Conservation (phyloP, 441 rosid species). For the Gossypium trilobum region DNA sequence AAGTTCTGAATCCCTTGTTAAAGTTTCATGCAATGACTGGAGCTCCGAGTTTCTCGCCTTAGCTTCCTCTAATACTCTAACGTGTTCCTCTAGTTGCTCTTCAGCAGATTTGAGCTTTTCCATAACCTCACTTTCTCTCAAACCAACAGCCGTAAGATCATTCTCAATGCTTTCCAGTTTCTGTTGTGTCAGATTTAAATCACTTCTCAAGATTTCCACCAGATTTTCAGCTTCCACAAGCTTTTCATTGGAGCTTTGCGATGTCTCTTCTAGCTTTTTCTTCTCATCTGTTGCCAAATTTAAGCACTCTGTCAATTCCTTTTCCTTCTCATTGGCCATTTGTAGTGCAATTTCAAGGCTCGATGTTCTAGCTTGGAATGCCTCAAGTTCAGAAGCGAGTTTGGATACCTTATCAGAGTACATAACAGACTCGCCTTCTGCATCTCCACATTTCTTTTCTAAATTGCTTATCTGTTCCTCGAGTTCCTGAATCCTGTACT, state of each 20-base stretch:
- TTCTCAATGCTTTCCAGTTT: conserved; percentile 55
- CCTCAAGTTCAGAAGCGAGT: conserved; percentile 64
- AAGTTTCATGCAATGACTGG: conserved; percentile 44
- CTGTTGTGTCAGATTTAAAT: conserved; percentile 50
- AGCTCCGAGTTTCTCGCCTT: conserved; percentile 48
- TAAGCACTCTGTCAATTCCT: conserved; percentile 47
- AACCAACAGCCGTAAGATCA: conserved; percentile 50
- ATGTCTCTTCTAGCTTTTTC: conserved; percentile 56
- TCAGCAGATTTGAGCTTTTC: conserved; percentile 69
- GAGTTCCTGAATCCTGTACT: conserved; percentile 78
- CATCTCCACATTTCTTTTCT: conserved; percentile 56
- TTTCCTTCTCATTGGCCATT: conserved; percentile 53
- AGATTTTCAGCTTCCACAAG: conserved; percentile 63
- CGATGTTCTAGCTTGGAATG: conserved; percentile 51
- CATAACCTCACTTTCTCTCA: conserved; percentile 56
- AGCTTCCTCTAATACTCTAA: conserved; percentile 45
- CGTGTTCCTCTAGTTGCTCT: conserved; percentile 54
- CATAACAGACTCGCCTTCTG: conserved; percentile 55
- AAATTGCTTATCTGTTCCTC: conserved; percentile 61
- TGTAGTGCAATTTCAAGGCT: conserved; percentile 68
- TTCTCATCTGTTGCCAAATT: conserved; percentile 52
- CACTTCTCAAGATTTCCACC: conserved; percentile 55
- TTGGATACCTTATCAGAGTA: conserved; percentile 44
- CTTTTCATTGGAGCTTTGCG: conserved; percentile 38
- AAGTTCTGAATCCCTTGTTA: conserved; percentile 50